These are phyloP conservation scores for Chamaecrista fasciculata DNA, from an alignment of 306 rosid genomes.

Conservation along the genomic window DNA sequence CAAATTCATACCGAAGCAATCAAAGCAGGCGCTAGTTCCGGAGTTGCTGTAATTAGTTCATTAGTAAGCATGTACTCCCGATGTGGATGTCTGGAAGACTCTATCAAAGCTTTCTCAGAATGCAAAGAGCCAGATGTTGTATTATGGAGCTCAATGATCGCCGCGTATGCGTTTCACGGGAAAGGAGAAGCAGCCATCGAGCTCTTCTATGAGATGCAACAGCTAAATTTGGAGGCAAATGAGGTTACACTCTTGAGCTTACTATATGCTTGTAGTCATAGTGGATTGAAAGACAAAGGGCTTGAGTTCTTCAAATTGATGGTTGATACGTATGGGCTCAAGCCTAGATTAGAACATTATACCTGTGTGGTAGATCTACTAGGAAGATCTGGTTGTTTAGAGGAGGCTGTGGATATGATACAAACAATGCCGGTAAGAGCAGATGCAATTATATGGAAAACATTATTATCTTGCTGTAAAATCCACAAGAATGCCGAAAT, in stretches of 20 bases:
- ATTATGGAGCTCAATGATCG: constrained; percentile 80
- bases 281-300: constrained; percentile 82
- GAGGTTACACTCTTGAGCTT: constrained; percentile 89
- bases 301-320: constrained; percentile 63
- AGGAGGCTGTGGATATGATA: constrained; percentile 76
- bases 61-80: constrained; percentile 84
- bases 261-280: constrained; percentile 87
- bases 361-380: constrained; percentile 85
- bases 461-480: constrained; percentile 82
- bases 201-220: constrained; percentile 72
- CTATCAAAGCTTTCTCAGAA: constrained; percentile 65
- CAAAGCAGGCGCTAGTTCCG: constrained; percentile 68
- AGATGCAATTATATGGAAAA: constrained; percentile 83
- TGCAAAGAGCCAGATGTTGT: constrained; percentile 58
- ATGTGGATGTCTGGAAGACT: constrained; percentile 80
- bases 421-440: constrained; percentile 77
- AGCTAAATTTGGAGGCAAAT: constrained; percentile 53
- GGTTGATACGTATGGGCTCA: constrained; percentile 58
- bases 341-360: constrained; percentile 74
- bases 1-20: constrained; percentile 82
- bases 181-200: constrained; percentile 69
- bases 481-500: constrained; percentile 71
- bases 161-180: constrained; percentile 92
- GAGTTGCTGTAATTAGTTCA: constrained; percentile 61
- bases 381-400: constrained; percentile 80